Evolutionary conservation across 257 asterid species (phyloP).

Genomic region (Rubia yunnanensis): DNA sequence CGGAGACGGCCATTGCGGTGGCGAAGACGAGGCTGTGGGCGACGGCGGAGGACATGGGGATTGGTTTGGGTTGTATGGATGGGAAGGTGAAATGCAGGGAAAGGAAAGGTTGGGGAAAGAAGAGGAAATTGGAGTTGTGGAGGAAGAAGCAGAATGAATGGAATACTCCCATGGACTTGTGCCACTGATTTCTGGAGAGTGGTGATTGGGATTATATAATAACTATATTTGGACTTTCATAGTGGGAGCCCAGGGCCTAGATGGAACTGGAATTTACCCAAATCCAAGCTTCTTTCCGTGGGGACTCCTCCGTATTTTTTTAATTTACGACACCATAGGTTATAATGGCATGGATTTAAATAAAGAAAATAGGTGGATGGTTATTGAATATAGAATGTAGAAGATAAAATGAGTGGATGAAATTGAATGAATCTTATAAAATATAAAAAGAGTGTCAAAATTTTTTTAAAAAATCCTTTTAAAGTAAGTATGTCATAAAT

Average conservation of each 20-base stretch:
- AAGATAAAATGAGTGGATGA: too few species aligned
- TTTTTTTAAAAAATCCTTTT: too few species aligned
- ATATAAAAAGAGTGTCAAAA: too few species aligned
- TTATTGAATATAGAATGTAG: too few species aligned
- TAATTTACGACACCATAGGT: not conserved
- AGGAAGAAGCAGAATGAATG: not conserved
- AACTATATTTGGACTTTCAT: not conserved
- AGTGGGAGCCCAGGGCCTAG: not conserved
- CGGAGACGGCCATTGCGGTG: constrained; percentile 85
- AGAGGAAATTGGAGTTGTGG: not conserved
- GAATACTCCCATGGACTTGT: not conserved
- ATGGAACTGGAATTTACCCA: not conserved
- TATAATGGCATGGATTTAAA: too few species aligned
- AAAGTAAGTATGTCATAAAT: too few species aligned
- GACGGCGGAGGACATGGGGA: constrained; percentile 31
- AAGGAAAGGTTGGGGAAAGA: not conserved
- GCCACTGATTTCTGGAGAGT: not conserved
- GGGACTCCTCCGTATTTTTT: too few species aligned
- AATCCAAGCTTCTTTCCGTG: not conserved
- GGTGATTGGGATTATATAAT: not conserved
- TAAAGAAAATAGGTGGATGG: too few species aligned
- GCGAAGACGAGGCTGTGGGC: constrained; percentile 65
- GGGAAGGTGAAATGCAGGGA: not conserved
- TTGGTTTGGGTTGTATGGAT: not conserved
- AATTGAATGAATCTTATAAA: too few species aligned